phyloP scores from a whole-genome alignment of 345 rosid genomes.

The Dimocarpus longan region DNA sequence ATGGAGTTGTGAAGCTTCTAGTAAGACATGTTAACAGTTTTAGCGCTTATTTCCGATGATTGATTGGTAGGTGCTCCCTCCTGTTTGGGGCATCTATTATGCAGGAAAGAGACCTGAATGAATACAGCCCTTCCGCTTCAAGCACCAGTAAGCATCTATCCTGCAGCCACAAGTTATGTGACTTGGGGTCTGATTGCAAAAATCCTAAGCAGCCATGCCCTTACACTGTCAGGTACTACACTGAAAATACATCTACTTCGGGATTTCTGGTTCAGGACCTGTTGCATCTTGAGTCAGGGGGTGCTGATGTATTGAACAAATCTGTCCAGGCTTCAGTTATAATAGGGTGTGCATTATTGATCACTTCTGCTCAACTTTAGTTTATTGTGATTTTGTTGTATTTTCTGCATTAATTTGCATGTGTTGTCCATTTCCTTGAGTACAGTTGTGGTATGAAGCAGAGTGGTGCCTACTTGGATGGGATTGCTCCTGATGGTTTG shows the following conservation, averaged over 20 bases:
- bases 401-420: neutral
- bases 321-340: conserved; percentile 70
- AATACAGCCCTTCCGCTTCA: conserved; percentile 71
- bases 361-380: neutral
- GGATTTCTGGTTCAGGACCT: conserved; percentile 76
- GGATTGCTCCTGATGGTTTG: conserved; percentile 90
- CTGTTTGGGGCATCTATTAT: conserved; percentile 92
- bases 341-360: conserved; percentile 57
- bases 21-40: conserved; percentile 49
- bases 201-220: conserved; percentile 69
- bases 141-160: conserved; percentile 68
- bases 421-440: conserved; percentile 15
- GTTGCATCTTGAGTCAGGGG: conserved; percentile 59
- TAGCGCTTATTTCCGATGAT: conserved; percentile 87
- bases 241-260: conserved; percentile 72
- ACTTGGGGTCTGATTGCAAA: conserved; percentile 50
- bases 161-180: conserved; percentile 80
- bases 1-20: conserved; percentile 23
- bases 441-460: conserved; percentile 92
- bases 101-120: conserved; percentile 88
- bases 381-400: neutral
- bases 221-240: conserved; percentile 50
- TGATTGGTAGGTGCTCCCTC: conserved; percentile 99
- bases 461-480: conserved; percentile 74
- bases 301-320: conserved; percentile 33